Conservation (phyloP, 108 stramenopile genomes). For the Mayamaea pseudoterrestris region DNA sequence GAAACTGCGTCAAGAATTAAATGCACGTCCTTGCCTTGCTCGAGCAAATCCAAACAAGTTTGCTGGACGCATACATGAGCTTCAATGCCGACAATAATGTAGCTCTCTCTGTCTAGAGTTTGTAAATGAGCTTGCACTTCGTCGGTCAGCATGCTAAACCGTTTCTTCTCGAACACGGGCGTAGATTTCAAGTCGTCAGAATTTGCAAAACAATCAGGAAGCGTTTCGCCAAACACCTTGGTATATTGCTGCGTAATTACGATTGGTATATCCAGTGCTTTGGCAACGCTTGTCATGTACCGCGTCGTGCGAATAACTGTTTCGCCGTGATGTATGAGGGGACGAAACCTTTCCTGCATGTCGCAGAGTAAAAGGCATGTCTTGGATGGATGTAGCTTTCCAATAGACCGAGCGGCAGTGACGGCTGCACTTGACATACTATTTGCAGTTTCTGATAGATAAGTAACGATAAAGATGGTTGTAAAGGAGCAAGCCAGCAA, state of each 20-base stretch:
- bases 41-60: conserved; percentile 82
- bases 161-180: conserved; percentile 82
- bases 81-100: conserved; percentile 92
- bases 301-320: conserved; percentile 69
- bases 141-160: conserved; percentile 86
- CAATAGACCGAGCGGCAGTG: no score
- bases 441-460: no score
- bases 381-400: conserved; percentile 59
- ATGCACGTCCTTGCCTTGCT: conserved; percentile 76
- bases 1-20: conserved; percentile 81
- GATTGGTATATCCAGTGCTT: conserved; percentile 69
- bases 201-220: conserved; percentile 51
- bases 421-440: no score
- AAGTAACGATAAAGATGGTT: no score
- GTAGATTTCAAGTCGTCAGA: conserved; percentile 23
- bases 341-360: conserved; percentile 91
- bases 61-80: conserved; percentile 94
- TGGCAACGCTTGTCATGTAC: conserved; percentile 81
- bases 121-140: conserved; percentile 50
- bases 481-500: no score
- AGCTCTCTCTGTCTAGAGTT: conserved; percentile 26
- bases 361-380: conserved; percentile 85
- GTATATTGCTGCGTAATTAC: conserved; percentile 95
- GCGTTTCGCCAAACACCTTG: conserved; percentile 85
- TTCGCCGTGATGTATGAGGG: conserved; percentile 68